Conservation (phyloP, 2,329 filamentous ascomycete genomes). For the Aspergillus sp. region DNA sequence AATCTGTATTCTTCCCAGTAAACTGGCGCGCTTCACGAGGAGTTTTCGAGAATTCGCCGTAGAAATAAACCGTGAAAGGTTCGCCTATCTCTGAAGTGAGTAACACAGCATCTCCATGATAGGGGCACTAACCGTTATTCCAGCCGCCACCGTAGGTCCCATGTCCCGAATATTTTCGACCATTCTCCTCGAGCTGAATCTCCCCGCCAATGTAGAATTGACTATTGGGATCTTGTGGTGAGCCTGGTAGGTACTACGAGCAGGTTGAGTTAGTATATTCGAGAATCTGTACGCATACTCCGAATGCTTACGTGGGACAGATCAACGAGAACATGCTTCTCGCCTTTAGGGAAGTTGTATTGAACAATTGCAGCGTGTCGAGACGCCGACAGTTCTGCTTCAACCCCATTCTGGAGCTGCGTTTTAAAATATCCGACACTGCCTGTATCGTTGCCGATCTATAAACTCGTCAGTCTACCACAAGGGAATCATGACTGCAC, state of each 20-base stretch:
- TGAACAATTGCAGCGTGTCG: constrained; percentile 64
- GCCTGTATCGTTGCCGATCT: constrained; percentile 52
- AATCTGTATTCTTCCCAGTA: constrained; percentile 34
- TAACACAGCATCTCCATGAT: not conserved
- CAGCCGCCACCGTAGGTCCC: constrained; percentile 50
- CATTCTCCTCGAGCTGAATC: constrained; percentile 39
- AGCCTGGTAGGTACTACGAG: constrained; percentile 47
- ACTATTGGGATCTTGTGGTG: constrained; percentile 35
- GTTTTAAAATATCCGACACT: constrained; percentile 65
- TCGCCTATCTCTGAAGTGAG: constrained; percentile 26
- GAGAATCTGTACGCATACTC: not conserved
- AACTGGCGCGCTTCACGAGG: constrained; percentile 41
- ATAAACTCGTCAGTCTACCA: not conserved
- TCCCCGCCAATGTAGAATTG: constrained; percentile 46
- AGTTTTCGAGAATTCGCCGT: constrained; percentile 41
- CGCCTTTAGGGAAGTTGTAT: constrained; percentile 58
- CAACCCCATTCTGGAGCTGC: constrained; percentile 56
- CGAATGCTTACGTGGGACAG: constrained; percentile 43
- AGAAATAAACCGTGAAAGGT: constrained; percentile 46
- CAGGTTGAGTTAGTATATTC: constrained; percentile 25
- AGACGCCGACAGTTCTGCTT: constrained; percentile 64
- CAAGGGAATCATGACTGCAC: not conserved
- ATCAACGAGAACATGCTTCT: constrained; percentile 64
- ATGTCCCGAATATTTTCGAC: constrained; percentile 46
- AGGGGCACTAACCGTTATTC: constrained; percentile 34